Conservation (phyloP, 495 filamentous ascomycete genomes). For the Penicillium goetzii region DNA sequence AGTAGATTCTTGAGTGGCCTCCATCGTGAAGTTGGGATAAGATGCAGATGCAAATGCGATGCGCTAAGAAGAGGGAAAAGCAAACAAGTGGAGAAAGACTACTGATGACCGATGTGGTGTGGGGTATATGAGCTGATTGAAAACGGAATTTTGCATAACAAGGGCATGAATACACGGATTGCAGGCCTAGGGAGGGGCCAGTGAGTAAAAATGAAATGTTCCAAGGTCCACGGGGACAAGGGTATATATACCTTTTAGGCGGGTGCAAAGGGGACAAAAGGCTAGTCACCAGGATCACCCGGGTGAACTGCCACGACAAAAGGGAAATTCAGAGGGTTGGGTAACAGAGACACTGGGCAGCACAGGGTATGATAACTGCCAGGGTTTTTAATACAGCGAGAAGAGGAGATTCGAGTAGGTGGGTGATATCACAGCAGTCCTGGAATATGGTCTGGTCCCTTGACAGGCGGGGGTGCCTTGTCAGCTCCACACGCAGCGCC, state of each 20-base stretch:
- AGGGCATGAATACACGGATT: slow-evolving; percentile 25
- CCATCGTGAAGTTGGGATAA: slow-evolving; percentile 33
- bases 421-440: not conserved
- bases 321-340: slow-evolving; percentile 9
- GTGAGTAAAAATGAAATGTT: slow-evolving; percentile 8
- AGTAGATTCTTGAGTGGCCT: slow-evolving; percentile 70
- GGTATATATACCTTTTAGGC: slow-evolving; percentile 24
- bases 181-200: slow-evolving; percentile 6
- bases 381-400: not conserved
- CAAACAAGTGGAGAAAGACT: slow-evolving; percentile 21
- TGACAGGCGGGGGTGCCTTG: not conserved
- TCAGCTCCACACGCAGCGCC: slow-evolving; percentile 1
- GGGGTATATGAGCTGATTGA: slow-evolving; percentile 32
- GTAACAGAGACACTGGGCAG: not conserved
- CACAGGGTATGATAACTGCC: not conserved
- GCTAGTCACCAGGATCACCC: slow-evolving; percentile 22
- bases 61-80: slow-evolving; percentile 15
- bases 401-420: not conserved
- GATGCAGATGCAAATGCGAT: slow-evolving; percentile 22
- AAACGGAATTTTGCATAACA: slow-evolving; percentile 29
- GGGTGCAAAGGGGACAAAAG: slow-evolving; percentile 13
- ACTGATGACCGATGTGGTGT: slow-evolving; percentile 24
- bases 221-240: slow-evolving; percentile 15
- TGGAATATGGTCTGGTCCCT: not conserved
- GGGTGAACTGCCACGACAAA: slow-evolving; percentile 19